Percentiles rank a stretch among this genome's conserved stretches.
Conservation (phyloP, 73 alveolate genomes). For the Paramecium biaurelia region DNA sequence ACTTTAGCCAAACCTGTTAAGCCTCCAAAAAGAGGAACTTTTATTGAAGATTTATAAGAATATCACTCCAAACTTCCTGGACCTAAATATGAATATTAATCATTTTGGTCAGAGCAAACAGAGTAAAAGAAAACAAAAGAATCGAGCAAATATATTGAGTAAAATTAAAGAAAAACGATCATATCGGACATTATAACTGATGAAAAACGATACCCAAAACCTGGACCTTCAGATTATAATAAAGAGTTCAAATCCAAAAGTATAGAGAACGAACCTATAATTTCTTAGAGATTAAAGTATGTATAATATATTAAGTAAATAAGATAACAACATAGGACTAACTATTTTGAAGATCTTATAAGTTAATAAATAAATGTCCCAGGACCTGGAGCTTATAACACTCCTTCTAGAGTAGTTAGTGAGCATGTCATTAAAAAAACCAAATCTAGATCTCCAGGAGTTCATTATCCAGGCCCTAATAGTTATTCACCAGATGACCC, state of each 20-base stretch:
- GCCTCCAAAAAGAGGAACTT: slow-evolving; percentile 32
- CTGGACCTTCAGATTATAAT: slow-evolving; percentile 25
- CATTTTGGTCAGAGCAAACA: slow-evolving; percentile 23
- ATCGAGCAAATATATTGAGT: background rate
- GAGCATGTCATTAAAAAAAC: background rate
- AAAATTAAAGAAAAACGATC: background rate
- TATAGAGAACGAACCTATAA: background rate
- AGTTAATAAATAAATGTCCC: background rate
- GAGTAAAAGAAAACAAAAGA: slow-evolving; percentile 10
- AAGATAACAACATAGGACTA: background rate
- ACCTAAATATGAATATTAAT: slow-evolving; percentile 4
- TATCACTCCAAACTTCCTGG: slow-evolving; percentile 20
- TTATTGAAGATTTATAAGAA: background rate
- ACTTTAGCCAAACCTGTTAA: background rate
- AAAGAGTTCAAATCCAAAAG: slow-evolving; percentile 1
- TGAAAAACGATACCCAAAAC: background rate
- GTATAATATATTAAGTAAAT: background rate
- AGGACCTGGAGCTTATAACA: slow-evolving; percentile 16
- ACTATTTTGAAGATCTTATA: slow-evolving; percentile 11
- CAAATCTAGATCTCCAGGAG: background rate
- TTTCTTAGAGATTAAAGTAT: background rate
- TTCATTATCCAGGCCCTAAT: slow-evolving; percentile 21
- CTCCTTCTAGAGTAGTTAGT: background rate
- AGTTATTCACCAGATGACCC: slow-evolving; percentile 22
- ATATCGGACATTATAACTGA: background rate